Base-by-base conservation (phyloP, 495 filamentous ascomycete genomes). In the Penicillium taxi region DNA sequence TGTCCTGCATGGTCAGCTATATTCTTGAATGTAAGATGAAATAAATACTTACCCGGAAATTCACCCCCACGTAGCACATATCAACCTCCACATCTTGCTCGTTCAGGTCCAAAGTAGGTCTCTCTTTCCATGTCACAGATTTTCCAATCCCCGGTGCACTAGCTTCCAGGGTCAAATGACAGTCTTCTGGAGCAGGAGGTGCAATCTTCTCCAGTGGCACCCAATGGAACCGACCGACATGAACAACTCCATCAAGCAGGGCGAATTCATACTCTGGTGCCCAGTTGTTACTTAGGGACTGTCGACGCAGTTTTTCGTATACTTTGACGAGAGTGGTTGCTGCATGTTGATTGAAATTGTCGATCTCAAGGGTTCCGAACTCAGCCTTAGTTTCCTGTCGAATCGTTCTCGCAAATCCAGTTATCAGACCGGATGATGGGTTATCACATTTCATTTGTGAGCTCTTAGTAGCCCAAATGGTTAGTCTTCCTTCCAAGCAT, bases 21-120 rank as follows among this genome's bases (percentile, higher is more conserved):
- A 17, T 24, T 27, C 6, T 8, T 8, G 27, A 48, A 11, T 19
- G 5, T 17, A 13, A 28, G 5, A n/a, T 9, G 26, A 28, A 5
- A 13, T n/a, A 5, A 4, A n/a, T 9, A 24, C 53, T 0, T 35
- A 61, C 58, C 18, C 42, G 52, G 45, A 60, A 67, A 21, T 64
- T 65, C 21, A 65, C 23, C 1, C 52, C 52, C 0, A 42, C 42
- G 0, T 50, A 49, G 4, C 47, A 15, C 2, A 59, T 41, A 2
- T 62, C 48, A 19, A 67, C 40, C 25, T 65, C 59, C 4, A 67
- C 46, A 26, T 55, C 39, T 9, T 49, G 48, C 3, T 33, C 42
- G 0, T 20, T 19, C 3, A 44, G n/a, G n/a, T n/a, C n/a, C n/a
- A n/a, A n/a, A n/a, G n/a, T n/a, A n/a, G n/a, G n/a, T n/a, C n/a